Percentiles rank a stretch among this genome's conserved stretches.
These are phyloP conservation scores for Massarina eburnea DNA, from an alignment of 2,329 filamentous ascomycete species.

Conservation along the genomic window DNA sequence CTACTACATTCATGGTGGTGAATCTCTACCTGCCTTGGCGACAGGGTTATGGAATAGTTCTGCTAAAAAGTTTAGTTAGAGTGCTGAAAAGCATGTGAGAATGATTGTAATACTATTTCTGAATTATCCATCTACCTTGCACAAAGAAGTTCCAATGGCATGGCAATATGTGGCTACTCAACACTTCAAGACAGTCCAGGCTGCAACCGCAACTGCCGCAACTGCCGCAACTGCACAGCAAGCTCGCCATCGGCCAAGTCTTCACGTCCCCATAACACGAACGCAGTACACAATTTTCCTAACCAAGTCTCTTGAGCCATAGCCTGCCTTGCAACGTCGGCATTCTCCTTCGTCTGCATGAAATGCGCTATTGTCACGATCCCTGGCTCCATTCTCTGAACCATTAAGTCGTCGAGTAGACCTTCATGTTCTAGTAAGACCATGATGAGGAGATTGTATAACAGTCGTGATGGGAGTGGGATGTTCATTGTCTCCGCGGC, in stretches of 20 bases:
- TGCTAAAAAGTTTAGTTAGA: too few relatives aligned
- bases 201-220: too few relatives aligned
- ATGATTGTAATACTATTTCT: too few relatives aligned
- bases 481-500: not conserved
- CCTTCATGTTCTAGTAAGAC: conserved; percentile 6
- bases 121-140: too few relatives aligned
- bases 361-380: not conserved
- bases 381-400: conserved; percentile 1
- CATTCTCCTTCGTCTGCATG: not conserved
- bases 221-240: not conserved
- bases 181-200: too few relatives aligned
- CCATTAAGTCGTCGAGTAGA: conserved; percentile 4
- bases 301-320: not conserved
- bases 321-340: not conserved
- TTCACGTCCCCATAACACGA: not conserved
- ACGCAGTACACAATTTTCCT: not conserved
- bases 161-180: too few relatives aligned
- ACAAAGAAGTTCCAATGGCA: too few relatives aligned
- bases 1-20: too few relatives aligned
- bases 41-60: too few relatives aligned
- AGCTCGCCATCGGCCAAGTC: not conserved
- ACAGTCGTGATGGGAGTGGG: not conserved
- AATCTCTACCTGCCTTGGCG: too few relatives aligned
- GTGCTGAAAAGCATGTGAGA: too few relatives aligned
- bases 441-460: conserved; percentile 7